Base-by-base conservation (phyloP, 352 stramenopile species). In the Phytopythium sindhum region DNA sequence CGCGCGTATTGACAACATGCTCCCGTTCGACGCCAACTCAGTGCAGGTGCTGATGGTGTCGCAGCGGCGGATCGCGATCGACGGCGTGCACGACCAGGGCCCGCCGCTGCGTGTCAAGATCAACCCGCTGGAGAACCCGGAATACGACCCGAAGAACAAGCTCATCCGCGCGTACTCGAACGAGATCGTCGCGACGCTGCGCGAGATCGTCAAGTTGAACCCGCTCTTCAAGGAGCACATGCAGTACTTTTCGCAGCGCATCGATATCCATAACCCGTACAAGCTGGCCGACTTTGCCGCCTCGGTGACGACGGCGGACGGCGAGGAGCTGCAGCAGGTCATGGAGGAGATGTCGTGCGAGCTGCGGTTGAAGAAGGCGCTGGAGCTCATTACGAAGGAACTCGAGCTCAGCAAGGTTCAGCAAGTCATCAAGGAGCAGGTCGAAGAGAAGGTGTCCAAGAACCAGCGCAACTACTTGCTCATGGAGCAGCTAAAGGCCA, bases 401-500 rank as follows among this genome's bases (percentile, higher is more conserved):
- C 72, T 97, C 35, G 95, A 99, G 71, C 75, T 99, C 3, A 95
- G 81, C 60, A 98, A 98, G 57, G 78, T 99, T 42, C 97, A 99
- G 66, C 87, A 99, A 76, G 96, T 98, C 59, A 99, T 99, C 73
- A 98, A 95, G 68, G 78, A 96, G 63, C 89, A 97, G 57, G 88
- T 95, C 31, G 83, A 93, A 65, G 84, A 91, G 60, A 95, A 93
- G 47, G 80, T 99, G 67, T 98, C 83, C n/a, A 97, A 99, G 72
- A 94, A 98, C 63, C 97, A 99, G 70, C 84, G 97, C 29, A 97
- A 98, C 55, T 99, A 99, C 74, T 85, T 99, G 67, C 78, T 99
- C 17, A 98, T 92, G 72, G 97, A 99, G 71, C 97, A 99, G 75
- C 78, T 99, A 17, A 99, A 99, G 75, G 96, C 86, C 0, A 99